A percentile compares a stretch with the other conserved stretches of the same genome.
phyloP scores from a whole-genome alignment of 345 rosid genomes.

The Rubroshorea leprosula region DNA sequence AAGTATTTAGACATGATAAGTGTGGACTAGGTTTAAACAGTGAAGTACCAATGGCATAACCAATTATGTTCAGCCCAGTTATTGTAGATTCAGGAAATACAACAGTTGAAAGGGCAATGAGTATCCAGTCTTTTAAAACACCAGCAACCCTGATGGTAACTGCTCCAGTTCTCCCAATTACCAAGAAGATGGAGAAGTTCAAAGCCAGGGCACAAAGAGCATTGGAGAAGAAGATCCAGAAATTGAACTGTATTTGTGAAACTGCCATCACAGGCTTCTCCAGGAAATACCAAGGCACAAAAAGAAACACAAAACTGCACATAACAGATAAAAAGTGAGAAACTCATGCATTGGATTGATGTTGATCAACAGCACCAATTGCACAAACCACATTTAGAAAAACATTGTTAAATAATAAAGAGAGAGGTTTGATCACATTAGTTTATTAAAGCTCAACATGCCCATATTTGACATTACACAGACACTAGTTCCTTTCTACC shows the following conservation, averaged over 20 bases:
- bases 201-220: constrained; percentile 89
- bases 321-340: constrained; percentile 8
- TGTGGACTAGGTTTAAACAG: neutral
- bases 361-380: neutral
- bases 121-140: constrained; percentile 94
- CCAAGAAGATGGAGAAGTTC: constrained; percentile 87
- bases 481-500: neutral
- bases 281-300: constrained; percentile 84
- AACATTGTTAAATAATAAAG: neutral
- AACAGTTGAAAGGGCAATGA: constrained; percentile 89
- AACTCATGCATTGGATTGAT: neutral
- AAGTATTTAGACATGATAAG: too few relatives aligned
- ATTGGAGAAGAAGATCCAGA: constrained; percentile 96
- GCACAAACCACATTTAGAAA: neutral
- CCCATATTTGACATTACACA: neutral
- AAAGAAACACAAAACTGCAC: constrained; percentile 89
- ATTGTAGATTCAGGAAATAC: constrained; percentile 88
- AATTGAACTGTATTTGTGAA: constrained; percentile 82
- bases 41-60: constrained; percentile 82
- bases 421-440: too few relatives aligned
- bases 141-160: constrained; percentile 95
- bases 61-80: constrained; percentile 84
- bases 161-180: constrained; percentile 94
- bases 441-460: neutral
- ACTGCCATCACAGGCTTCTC: constrained; percentile 83